Base-by-base conservation (phyloP, 371 early-diverging fungal genomes). In the Mortierella sp. region DNA sequence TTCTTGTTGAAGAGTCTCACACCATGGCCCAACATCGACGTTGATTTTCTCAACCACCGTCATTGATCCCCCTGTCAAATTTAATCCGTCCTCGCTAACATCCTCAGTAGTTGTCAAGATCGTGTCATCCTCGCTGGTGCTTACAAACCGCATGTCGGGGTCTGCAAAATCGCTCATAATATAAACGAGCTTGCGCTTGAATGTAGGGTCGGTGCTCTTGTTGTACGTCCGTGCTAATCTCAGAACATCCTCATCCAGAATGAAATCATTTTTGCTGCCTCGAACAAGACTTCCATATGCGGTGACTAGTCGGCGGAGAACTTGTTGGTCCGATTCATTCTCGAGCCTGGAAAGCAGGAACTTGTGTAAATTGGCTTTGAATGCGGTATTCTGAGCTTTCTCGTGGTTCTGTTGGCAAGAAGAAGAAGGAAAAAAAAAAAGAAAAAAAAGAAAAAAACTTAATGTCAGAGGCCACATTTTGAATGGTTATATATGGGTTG, bases 211-310 rank as follows among this genome's bases (percentile, higher is more conserved):
- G 10, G 50, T 36, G 19, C 48, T 68, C 45, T 69, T 69, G 45
- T 33, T 70, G 40, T 81, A 85, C 36, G 84, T 28, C 3, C 60
- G 47, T 16, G 76, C 77, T 45, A 87, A 60, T 4, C 72, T 59
- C 5, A 55, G 50, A 41, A 88, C 48, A 21, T 83, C 78, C 43
- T 74, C 70, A 9, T 83, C 80, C 24, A 66, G 76, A 63, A 90
- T 72, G 58, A 84, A 71, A 3, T 83, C 76, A 9, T 45, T 24
- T 22, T 67, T 60, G 59, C 85, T 74, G 24, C 90, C 90, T 33
- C 90, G 84, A 28, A 87, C 84, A 3, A 90, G 67, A 40, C 84
- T 85, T 19, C 87, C 86, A 15, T 89, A 84, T 33, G 90, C 88
- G 58, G 83, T 87, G 24, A 90, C 62, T 47, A 87, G 73, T 24